Percentiles rank a stretch among this genome's conserved stretches.
These are phyloP conservation scores for Grosmannia serpens DNA, from an alignment of 2,329 filamentous ascomycete genomes.

Conservation along the genomic window DNA sequence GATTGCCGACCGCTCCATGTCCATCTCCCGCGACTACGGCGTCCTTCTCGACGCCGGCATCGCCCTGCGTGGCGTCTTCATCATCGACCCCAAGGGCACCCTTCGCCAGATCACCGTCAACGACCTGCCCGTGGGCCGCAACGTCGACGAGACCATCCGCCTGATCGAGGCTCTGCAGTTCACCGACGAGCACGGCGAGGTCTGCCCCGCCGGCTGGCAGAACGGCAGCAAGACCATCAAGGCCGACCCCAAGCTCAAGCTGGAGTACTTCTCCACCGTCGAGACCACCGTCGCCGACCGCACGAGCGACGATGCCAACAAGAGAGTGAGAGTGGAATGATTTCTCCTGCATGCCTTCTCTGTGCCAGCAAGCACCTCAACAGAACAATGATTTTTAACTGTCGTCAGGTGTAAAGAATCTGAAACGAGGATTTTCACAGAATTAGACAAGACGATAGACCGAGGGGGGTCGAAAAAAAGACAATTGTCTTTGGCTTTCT, in stretches of 20 bases:
- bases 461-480: neutral
- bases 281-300: constrained; percentile 22
- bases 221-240: constrained; percentile 36
- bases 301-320: neutral
- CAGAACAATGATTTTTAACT: constrained; percentile 1
- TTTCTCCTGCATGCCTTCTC: neutral
- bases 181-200: constrained; percentile 71
- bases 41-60: constrained; percentile 54
- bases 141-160: constrained; percentile 52
- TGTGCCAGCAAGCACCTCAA: neutral
- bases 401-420: neutral
- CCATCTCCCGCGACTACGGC: constrained; percentile 49
- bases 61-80: constrained; percentile 51
- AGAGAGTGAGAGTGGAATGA: constrained; percentile 3
- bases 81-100: constrained; percentile 52
- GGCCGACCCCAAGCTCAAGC: constrained; percentile 37
- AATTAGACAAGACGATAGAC: neutral
- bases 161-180: constrained; percentile 69
- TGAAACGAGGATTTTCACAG: neutral
- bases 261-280: constrained; percentile 32
- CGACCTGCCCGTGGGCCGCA: constrained; percentile 52
- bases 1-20: constrained; percentile 49
- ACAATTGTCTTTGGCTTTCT: neutral
- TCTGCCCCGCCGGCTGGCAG: constrained; percentile 46
- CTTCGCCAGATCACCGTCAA: constrained; percentile 55